Evolutionary conservation across 2,329 filamentous ascomycete species (phyloP).

Genomic region (Stemphylium vesicarium): DNA sequence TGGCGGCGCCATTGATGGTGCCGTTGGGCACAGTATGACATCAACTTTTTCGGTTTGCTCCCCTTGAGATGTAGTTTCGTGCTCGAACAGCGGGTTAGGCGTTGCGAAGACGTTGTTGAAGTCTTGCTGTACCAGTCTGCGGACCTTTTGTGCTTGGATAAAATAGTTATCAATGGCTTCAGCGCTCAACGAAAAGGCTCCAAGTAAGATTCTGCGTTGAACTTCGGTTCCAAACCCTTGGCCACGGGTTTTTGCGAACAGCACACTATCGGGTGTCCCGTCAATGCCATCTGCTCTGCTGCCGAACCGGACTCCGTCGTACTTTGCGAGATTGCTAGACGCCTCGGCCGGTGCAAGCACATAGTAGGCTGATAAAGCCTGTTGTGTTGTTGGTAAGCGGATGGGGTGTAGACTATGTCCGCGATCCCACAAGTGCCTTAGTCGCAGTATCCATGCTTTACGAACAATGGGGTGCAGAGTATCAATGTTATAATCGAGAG

Average conservation of each 20-base stretch:
- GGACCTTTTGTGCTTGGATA: constrained; percentile 86
- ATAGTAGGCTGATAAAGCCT: constrained; percentile 92
- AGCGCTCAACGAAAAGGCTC: constrained; percentile 88
- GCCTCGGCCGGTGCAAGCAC: constrained; percentile 94
- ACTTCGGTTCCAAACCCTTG: constrained; percentile 84
- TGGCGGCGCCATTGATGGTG: constrained; percentile 75
- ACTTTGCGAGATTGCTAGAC: constrained; percentile 93
- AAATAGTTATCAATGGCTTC: constrained; percentile 97
- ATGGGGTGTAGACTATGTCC: constrained; percentile 78
- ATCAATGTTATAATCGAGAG: constrained; percentile 82
- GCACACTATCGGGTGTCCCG: constrained; percentile 57
- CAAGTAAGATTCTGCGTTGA: constrained; percentile 82
- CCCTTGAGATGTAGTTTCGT: constrained; percentile 25
- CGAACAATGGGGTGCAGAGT: constrained; percentile 77
- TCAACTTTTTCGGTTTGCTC: constrained; percentile 71
- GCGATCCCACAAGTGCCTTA: constrained; percentile 64
- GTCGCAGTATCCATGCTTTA: constrained; percentile 69
- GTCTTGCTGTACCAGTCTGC: constrained; percentile 81
- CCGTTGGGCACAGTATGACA: constrained; percentile 85
- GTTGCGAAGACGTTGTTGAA: constrained; percentile 80
- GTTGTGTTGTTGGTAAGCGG: constrained; percentile 80
- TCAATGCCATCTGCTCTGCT: constrained; percentile 62
- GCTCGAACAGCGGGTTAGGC: constrained; percentile 68
- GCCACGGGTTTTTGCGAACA: constrained; percentile 76
- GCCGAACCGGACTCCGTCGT: constrained; percentile 95